Evolutionary conservation across 2,329 filamentous ascomycete genomes (phyloP), one percentile per base, ranked within the genome.

Genomic region (Trichoderma asperellum): DNA sequence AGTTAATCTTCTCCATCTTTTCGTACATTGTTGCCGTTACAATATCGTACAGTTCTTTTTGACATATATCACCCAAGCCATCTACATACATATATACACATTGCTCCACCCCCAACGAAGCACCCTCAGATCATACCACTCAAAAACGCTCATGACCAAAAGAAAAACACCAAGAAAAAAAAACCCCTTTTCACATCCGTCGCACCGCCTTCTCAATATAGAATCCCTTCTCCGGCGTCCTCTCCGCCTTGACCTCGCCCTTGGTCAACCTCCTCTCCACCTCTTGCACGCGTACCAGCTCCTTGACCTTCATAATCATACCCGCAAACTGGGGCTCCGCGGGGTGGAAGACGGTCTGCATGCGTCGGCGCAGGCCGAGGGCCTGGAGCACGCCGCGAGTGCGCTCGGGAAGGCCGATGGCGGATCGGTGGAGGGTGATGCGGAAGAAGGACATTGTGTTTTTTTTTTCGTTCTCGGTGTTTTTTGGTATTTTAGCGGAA

Each of bases 251-350:
- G 76, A 97, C 85, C 83, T 97, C 88, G 68, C 82, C 80, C 77
- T 88, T 87, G 8, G 85, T 90, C 81, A 93, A 78, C 37, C 86
- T 79, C 71, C 82, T 79, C 40, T 90, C 88, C 56, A 96, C 93
- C 82, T 97, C 94, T 73, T 89, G 84, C 43, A 97, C 93, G 66
- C 88, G 85, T 57, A 97, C 92, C 72, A 97, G 84, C 82, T 97
- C 94, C 84, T 97, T 97, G 75, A 97, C 93, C 81, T 91, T 91
- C 85, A 97, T 91, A 77, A 97, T 93, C 84, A 96, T 93, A 78
- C 94, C 94, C 11, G 94, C 94, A 71, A 93, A 89, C 74, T 93
- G 89, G 53, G 90, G 88, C 71, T 87, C 87, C 71, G 97, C 93
- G 47, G 92, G 92, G 81, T 97, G 91, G 85, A 96, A 97, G 76